Evolutionary conservation across 164 flowering plant genomes (phyloP), one percentile per base, ranked within the genome.

Genomic region (Stephania yunnanensis): DNA sequence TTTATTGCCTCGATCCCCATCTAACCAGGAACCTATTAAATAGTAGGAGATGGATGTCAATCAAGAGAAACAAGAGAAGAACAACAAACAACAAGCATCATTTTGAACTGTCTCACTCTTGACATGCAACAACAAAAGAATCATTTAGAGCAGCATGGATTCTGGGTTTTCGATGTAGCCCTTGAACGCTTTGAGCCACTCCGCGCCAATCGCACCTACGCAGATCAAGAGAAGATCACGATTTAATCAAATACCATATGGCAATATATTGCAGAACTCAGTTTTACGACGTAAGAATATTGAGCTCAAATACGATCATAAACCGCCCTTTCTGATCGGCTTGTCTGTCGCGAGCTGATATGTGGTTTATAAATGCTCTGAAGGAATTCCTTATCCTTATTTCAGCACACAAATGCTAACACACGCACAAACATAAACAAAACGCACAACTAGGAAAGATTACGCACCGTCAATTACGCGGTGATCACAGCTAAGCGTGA

Each of bases 161-260:
- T 90, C 93, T 2, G 97, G 97, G 77, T 90, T 89, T 83, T 93
- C 97, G 11, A 93, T 86, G 85, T 92, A 95, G 81, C 93, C 91
- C 74, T 91, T 95, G 74, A 95, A 93, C 71, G 95, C 90, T 83
- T 91, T 93, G 46, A 95, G 81, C 95, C 97, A 94, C 79, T 91
- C 95, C 0, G 98, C 97, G 61, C 98, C 98, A 78, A 95, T 84
- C 11, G 98, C 98, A 80, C 99, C 97, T 95, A 72, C n/a, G 84
- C 65, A 50, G 63, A 29, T 31, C n/a, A 44, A 20, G 10, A 45
- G n/a, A 29, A n/a, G 22, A 46, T 69, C 3, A 17, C 11, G 19
- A 5, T 68, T 74, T 55, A 20, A 20, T 10, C 5, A 7, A 7
- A 61, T 61, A 61, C 3, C 25, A n/a, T n/a, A 61, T 61, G 20